Conservation (phyloP, 768 basidiomycete species). For the Lanmaoa pseudosensibilis region DNA sequence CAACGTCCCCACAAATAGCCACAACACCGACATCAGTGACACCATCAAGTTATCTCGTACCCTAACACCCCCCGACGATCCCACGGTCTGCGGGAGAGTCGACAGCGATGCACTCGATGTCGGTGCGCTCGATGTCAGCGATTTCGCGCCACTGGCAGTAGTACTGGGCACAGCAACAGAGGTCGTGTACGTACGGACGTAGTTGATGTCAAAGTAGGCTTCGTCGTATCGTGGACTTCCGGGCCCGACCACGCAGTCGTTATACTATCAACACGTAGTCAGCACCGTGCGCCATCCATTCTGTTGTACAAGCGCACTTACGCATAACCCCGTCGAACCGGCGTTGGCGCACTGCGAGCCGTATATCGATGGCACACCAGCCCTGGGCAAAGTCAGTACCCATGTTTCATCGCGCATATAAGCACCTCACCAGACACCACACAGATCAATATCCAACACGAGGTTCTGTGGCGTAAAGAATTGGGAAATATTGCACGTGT, state of each 20-base stretch:
- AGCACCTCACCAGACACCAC: slow-evolving; percentile 45
- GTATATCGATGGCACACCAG: slow-evolving; percentile 47
- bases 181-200: slow-evolving; percentile 59
- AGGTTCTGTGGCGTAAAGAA: slow-evolving; percentile 51
- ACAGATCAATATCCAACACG: slow-evolving; percentile 55
- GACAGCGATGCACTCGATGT: background rate
- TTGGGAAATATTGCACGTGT: slow-evolving; percentile 43
- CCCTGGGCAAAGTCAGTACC: slow-evolving; percentile 36
- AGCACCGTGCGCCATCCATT: background rate
- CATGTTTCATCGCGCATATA: background rate
- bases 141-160: slow-evolving; percentile 2
- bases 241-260: slow-evolving; percentile 54
- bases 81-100: background rate
- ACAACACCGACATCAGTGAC: background rate
- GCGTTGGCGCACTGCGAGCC: slow-evolving; percentile 39
- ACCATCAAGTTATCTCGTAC: background rate
- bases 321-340: slow-evolving; percentile 43
- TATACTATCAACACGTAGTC: slow-evolving; percentile 37
- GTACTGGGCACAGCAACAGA: background rate
- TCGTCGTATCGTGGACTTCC: slow-evolving; percentile 55
- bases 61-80: too few species aligned
- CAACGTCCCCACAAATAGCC: background rate
- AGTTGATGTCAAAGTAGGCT: slow-evolving; percentile 68
- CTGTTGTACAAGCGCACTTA: slow-evolving; percentile 22
- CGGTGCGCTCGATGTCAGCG: too few species aligned